Percentiles rank a stretch among this genome's conserved stretches.
Conservation (phyloP, 1,139 yeast genomes). For the Neolecta irregularis region DNA sequence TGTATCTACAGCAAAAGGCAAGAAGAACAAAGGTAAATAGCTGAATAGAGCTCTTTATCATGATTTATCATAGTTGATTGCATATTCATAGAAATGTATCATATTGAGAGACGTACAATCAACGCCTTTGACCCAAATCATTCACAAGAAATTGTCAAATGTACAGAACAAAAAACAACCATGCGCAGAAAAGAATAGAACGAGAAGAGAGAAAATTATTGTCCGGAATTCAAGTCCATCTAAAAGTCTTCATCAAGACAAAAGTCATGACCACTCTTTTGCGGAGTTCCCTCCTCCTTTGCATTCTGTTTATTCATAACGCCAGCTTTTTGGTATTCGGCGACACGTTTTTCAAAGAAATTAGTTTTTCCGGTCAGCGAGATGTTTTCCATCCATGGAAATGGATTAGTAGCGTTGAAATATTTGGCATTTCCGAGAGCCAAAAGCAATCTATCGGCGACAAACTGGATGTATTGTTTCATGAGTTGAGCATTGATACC, state of each 20-base stretch:
- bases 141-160: not conserved
- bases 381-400: slow-evolving; percentile 96
- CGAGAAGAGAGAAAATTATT: slow-evolving; percentile 2
- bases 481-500: slow-evolving; percentile 88
- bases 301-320: slow-evolving; percentile 47
- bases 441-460: slow-evolving; percentile 83
- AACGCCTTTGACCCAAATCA: not conserved
- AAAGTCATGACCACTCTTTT: slow-evolving; percentile 19
- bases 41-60: no score
- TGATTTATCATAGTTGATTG: not conserved
- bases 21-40: no score
- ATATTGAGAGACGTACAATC: not conserved
- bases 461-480: slow-evolving; percentile 87
- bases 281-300: slow-evolving; percentile 34
- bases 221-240: slow-evolving; percentile 7
- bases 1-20: no score
- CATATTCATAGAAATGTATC: not conserved
- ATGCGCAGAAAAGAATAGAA: slow-evolving; percentile 4
- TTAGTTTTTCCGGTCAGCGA: slow-evolving; percentile 96
- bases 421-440: slow-evolving; percentile 81
- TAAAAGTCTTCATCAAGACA: slow-evolving; percentile 33
- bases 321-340: slow-evolving; percentile 98
- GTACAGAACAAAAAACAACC: slow-evolving; percentile 4
- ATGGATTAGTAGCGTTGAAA: slow-evolving; percentile 83
- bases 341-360: slow-evolving; percentile 96